A percentile compares a stretch with the other conserved stretches of the same genome.
These are phyloP conservation scores for Xylariaceae sp. DNA, from an alignment of 2,329 filamentous ascomycete species.

Conservation along the genomic window DNA sequence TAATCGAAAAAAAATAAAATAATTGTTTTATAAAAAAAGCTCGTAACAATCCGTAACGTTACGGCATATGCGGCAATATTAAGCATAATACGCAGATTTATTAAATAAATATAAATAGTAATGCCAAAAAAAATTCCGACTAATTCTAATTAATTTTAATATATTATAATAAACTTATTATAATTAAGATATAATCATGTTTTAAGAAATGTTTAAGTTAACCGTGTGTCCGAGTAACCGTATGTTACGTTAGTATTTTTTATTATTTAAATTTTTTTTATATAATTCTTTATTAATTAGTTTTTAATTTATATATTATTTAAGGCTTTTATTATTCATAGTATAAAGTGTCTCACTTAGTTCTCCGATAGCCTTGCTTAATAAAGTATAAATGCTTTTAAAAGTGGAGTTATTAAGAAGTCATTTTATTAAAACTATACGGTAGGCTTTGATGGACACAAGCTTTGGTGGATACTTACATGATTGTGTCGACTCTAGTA, in stretches of 20 bases:
- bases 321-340: background rate
- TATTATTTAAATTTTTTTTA: background rate
- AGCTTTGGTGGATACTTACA: no score
- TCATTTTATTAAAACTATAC: no score
- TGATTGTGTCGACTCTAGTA: no score
- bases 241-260: background rate
- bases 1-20: background rate
- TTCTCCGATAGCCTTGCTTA: no score
- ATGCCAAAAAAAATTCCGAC: background rate
- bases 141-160: background rate
- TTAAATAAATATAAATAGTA: background rate
- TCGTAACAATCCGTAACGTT: background rate
- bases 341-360: no score
- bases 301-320: background rate
- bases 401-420: no score
- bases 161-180: background rate
- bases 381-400: no score
- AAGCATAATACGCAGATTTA: background rate
- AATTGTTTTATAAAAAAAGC: background rate
- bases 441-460: no score
- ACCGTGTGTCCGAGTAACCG: background rate
- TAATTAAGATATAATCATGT: background rate
- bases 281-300: background rate
- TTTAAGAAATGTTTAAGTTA: background rate
- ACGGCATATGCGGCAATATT: background rate